A percentile compares a stretch with the other conserved stretches of the same genome.
Evolutionary conservation across 345 rosid species (phyloP).

Genomic region (Garcia nutans): DNA sequence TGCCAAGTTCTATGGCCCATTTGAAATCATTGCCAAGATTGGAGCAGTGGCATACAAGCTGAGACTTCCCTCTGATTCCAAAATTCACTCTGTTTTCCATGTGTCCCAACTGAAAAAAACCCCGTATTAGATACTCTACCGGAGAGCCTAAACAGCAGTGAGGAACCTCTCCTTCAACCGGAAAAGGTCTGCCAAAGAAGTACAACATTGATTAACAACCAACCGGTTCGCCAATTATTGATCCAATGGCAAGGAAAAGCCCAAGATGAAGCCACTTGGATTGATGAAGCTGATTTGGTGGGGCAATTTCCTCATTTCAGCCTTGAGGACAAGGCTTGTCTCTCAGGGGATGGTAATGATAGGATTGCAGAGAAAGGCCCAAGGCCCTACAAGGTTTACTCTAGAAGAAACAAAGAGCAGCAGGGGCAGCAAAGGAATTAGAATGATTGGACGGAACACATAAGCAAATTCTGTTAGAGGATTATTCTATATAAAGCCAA

Average conservation of each 20-base stretch:
- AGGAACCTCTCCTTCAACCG: not conserved
- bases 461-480: no score
- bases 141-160: not conserved
- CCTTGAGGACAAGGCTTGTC: conserved; percentile 2
- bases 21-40: not conserved
- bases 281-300: not conserved
- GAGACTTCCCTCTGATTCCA: not conserved
- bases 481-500: no score
- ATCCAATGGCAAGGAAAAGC: not conserved
- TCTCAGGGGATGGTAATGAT: not conserved
- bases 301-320: not conserved
- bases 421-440: no score
- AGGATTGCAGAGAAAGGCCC: not conserved
- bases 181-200: not conserved
- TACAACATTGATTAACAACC: not conserved
- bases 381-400: no score
- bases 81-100: not conserved
- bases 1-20: not conserved
- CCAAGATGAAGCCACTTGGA: not conserved
- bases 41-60: not conserved
- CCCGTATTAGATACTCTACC: not conserved
- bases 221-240: not conserved
- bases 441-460: no score
- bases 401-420: no score
- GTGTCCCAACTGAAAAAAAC: not conserved